Evolutionary conservation across 2,329 filamentous ascomycete genomes (phyloP), one percentile per base, ranked within the genome.

Genomic region (Sphaceloma murrayae): DNA sequence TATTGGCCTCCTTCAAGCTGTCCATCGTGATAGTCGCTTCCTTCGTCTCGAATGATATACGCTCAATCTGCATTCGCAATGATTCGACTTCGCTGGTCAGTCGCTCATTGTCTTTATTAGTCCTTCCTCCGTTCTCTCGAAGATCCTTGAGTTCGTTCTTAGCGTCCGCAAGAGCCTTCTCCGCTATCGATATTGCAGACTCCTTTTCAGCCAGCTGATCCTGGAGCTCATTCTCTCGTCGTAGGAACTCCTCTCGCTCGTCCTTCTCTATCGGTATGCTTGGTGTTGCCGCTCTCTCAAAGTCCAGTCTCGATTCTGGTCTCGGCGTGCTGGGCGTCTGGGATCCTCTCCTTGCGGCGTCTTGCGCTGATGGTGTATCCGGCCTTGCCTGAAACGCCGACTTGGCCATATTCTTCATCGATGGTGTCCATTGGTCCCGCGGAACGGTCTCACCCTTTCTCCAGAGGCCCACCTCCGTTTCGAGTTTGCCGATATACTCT

Each of bases 11-110:
- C 67, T 95, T 95, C 40, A 98, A 70, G 29, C 86, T 84, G 59
- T 98, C 91, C 85, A 98, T 95, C 21, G 89, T 95, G 61, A 98
- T 98, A 55, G 84, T 79, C 8, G 87, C 87, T 65, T 98, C 91
- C 67, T 95, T 95, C 68, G 85, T 83, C 70, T 98, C 91, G 56
- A 96, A 98, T 3, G 80, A 82, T 44, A 98, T 75, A 60, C 93
- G 87, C 68, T 98, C 91, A 18, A 98, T 74, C 59, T 95, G 87
- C 88, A 98, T 94, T 62, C 85, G 88, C 58, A 94, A 77, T 58
- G 94, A 86, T 58, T 96, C 95, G 48, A 89, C 78, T 58, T 95
- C 88, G 46, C 78, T 76, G 8, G 78, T 82, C 47, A 96, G 73
- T 52, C 78, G 81, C 62, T 98, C 91, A 53, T 95, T 96, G 51